These are phyloP conservation scores for Cyathus striatus DNA, from an alignment of 768 basidiomycete genomes.

Conservation along the genomic window DNA sequence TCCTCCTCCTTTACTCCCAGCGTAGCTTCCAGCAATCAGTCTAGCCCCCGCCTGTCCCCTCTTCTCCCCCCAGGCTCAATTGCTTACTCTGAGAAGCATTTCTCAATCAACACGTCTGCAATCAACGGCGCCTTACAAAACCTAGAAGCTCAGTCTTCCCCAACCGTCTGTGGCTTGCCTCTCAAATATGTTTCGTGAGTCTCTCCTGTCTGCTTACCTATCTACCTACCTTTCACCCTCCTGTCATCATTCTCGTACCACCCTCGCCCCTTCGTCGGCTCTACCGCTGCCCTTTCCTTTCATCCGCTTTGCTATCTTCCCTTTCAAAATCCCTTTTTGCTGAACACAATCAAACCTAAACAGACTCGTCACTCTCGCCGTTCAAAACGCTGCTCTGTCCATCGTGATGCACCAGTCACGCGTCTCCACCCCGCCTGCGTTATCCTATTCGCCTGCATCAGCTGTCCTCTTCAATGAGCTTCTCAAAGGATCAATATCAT, in stretches of 20 bases:
- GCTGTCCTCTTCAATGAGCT: slow-evolving; percentile 95
- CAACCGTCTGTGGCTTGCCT: slow-evolving; percentile 65
- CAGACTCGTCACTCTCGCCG: slow-evolving; percentile 80
- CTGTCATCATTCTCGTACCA: too few relatives aligned
- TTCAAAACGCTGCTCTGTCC: slow-evolving; percentile 92
- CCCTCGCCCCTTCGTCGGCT: too few relatives aligned
- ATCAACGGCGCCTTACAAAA: slow-evolving; percentile 26
- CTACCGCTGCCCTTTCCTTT: too few relatives aligned
- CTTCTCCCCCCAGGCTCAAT: slow-evolving; percentile 45
- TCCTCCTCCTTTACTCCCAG: slow-evolving; percentile 32
- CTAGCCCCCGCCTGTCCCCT: slow-evolving; percentile 42
- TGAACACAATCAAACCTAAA: slow-evolving; percentile 1
- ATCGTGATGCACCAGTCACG: slow-evolving; percentile 99
- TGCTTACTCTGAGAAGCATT: slow-evolving; percentile 33
- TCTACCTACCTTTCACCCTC: background rate
- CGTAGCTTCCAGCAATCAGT: slow-evolving; percentile 23
- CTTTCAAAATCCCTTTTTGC: slow-evolving; percentile 1
- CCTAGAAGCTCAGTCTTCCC: slow-evolving; percentile 26
- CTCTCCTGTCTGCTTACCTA: slow-evolving; percentile 1
- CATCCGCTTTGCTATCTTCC: too few relatives aligned
- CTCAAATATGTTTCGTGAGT: slow-evolving; percentile 80
- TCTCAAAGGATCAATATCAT: slow-evolving; percentile 89
- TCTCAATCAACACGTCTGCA: slow-evolving; percentile 18
- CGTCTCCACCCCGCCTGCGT: slow-evolving; percentile 70
- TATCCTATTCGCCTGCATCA: slow-evolving; percentile 88